Evolutionary conservation across 2,329 filamentous ascomycete species (phyloP).

Genomic region (Claviceps pusilla): DNA sequence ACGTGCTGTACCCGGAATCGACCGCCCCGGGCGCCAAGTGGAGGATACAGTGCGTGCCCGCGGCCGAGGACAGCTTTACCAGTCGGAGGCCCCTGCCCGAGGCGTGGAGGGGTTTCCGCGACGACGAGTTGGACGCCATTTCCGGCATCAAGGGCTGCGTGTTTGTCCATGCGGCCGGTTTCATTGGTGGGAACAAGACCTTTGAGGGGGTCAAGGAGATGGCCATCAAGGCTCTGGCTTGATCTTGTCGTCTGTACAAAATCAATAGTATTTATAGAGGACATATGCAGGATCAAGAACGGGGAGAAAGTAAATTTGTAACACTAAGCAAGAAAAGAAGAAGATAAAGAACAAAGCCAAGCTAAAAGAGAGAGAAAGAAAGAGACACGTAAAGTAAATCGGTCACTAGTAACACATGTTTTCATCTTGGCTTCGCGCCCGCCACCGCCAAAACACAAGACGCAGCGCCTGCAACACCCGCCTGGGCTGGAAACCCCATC

Average conservation of each 20-base stretch:
- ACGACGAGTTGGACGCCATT: constrained; percentile 66
- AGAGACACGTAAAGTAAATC: neutral
- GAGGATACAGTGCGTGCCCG: constrained; percentile 86
- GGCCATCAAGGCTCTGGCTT: constrained; percentile 57
- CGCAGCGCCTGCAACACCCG: neutral
- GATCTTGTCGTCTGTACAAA: neutral
- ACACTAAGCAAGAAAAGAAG: neutral
- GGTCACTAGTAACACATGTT: constrained; percentile 1
- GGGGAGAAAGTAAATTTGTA: neutral
- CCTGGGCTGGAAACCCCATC: neutral
- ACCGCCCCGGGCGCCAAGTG: constrained; percentile 64
- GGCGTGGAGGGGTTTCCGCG: constrained; percentile 79
- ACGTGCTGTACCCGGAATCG: constrained; percentile 84
- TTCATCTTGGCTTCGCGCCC: neutral
- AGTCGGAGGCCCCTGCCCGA: constrained; percentile 85
- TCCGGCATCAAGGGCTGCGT: constrained; percentile 59
- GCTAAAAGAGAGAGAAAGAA: neutral
- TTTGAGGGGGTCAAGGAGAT: constrained; percentile 78
- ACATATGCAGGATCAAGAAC: neutral
- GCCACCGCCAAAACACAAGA: neutral
- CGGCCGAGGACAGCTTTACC: constrained; percentile 70
- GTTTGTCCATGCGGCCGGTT: constrained; percentile 87
- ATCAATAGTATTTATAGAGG: too few species aligned
- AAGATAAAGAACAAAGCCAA: neutral
- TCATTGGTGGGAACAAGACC: constrained; percentile 90